Evolutionary conservation across 1,139 yeast species (phyloP).

Genomic region (Kurtzmaniella quercitrusa): DNA sequence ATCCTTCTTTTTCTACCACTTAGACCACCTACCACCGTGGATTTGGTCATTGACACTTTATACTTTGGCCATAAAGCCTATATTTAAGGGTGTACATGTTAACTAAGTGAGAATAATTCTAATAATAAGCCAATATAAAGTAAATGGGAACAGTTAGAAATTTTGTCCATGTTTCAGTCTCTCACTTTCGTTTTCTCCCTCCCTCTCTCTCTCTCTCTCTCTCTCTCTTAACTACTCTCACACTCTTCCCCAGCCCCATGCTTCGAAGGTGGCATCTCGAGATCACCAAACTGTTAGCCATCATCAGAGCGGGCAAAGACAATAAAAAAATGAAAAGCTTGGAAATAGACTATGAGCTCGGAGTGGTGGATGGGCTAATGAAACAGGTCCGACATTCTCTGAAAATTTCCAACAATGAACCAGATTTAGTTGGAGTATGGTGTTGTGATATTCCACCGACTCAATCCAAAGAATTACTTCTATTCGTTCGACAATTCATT

Average conservation of each 20-base stretch:
- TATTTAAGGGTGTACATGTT: too few relatives aligned
- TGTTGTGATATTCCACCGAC: constrained; percentile 34
- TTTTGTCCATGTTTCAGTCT: neutral
- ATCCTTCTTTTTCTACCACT: too few relatives aligned
- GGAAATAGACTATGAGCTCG: constrained; percentile 20
- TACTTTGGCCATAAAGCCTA: too few relatives aligned
- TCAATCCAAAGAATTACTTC: constrained; percentile 25
- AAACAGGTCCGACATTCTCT: constrained; percentile 40
- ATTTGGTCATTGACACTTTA: too few relatives aligned
- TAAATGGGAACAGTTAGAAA: too few relatives aligned
- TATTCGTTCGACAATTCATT: constrained; percentile 24
- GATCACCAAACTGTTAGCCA: constrained; percentile 8
- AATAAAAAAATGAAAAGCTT: constrained; percentile 6
- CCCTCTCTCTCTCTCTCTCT: neutral
- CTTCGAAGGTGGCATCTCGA: constrained; percentile 4
- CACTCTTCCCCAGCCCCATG: neutral
- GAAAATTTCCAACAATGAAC: constrained; percentile 16
- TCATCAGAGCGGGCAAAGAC: constrained; percentile 8
- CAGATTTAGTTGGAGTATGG: constrained; percentile 53
- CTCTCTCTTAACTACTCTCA: neutral
- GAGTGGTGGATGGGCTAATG: constrained; percentile 45
- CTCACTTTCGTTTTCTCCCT: neutral
- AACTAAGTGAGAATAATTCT: too few relatives aligned
- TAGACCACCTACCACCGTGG: too few relatives aligned
- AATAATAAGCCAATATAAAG: too few relatives aligned